Evolutionary conservation across 1,284 basidiomycete species (phyloP).

Genomic region (Ganoderma lucidum): DNA sequence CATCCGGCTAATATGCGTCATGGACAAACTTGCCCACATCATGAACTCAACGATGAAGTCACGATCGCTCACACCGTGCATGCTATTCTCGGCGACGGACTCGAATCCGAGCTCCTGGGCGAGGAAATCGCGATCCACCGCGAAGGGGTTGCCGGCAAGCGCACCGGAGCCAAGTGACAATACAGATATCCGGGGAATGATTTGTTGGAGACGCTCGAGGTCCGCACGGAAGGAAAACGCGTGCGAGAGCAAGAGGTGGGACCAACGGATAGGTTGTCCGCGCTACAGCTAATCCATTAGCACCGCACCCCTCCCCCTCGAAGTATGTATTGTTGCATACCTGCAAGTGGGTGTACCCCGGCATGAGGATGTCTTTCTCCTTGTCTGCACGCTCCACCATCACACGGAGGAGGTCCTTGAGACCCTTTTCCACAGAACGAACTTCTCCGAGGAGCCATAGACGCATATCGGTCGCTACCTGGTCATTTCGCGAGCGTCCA

Average conservation of each 20-base stretch:
- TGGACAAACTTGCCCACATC: conserved; percentile 94
- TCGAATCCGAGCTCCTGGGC: conserved; percentile 87
- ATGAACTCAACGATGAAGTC: conserved; percentile 98
- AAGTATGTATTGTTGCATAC: conserved; percentile 50
- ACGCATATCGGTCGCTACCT: conserved; percentile 98
- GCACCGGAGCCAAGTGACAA: conserved; percentile 95
- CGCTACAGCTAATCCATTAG: conserved; percentile 61
- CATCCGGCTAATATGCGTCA: conserved; percentile 93
- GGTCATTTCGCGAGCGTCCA: conserved; percentile 95
- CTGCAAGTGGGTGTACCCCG: conserved; percentile 98
- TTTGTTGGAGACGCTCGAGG: conserved; percentile 86
- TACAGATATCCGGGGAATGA: conserved; percentile 89
- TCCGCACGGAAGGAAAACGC: conserved; percentile 92
- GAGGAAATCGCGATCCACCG: conserved; percentile 90
- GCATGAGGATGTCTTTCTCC: conserved; percentile 91
- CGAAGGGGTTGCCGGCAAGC: conserved; percentile 96
- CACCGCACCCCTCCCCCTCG: background rate
- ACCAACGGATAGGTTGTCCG: conserved; percentile 98
- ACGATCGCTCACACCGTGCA: conserved; percentile 95
- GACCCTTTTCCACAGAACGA: conserved; percentile 70
- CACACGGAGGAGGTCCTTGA: conserved; percentile 85
- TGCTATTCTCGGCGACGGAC: conserved; percentile 89
- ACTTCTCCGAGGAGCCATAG: conserved; percentile 93
- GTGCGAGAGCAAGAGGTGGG: conserved; percentile 95
- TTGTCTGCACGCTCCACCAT: conserved; percentile 92